phyloP scores from a whole-genome alignment of 2,329 filamentous ascomycete species.

The Dothistroma pini region DNA sequence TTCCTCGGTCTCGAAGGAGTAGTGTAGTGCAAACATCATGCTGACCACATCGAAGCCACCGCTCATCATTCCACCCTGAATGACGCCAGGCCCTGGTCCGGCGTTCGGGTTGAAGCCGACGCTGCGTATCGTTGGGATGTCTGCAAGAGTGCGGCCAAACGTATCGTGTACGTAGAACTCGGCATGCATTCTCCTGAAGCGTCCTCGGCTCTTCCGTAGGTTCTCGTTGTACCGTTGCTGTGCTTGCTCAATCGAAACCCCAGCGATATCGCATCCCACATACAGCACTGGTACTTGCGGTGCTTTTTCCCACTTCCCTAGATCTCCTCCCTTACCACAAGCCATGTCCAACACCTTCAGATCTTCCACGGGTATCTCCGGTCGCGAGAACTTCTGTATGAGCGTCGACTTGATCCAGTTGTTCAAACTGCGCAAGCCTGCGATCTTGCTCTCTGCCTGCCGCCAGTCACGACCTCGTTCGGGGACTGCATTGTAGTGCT shows the following conservation, averaged over 20 bases:
- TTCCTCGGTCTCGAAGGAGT: slow-evolving; percentile 88
- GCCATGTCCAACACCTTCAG: slow-evolving; percentile 88
- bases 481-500: slow-evolving; percentile 95
- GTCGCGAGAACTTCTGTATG: slow-evolving; percentile 84
- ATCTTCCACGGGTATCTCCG: slow-evolving; percentile 45
- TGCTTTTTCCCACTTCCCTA: slow-evolving; percentile 93
- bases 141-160: slow-evolving; percentile 77
- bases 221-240: slow-evolving; percentile 68
- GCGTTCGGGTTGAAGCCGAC: slow-evolving; percentile 80
- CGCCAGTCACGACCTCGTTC: slow-evolving; percentile 93
- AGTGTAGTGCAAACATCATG: slow-evolving; percentile 99
- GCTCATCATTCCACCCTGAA: slow-evolving; percentile 65
- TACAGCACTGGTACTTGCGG: slow-evolving; percentile 91
- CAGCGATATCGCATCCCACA: slow-evolving; percentile 88
- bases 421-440: slow-evolving; percentile 90
- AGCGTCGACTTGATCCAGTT: slow-evolving; percentile 99
- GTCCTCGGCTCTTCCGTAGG: slow-evolving; percentile 34
- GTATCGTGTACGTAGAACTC: slow-evolving; percentile 91
- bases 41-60: slow-evolving; percentile 90
- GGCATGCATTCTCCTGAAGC: slow-evolving; percentile 58
- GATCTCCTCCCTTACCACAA: slow-evolving; percentile 92
- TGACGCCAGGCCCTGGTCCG: slow-evolving; percentile 53
- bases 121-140: slow-evolving; percentile 75
- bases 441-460: slow-evolving; percentile 90
- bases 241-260: slow-evolving; percentile 88